Conservation (phyloP, 1,139 yeast genomes). For the Saccharomyces hybrid region DNA sequence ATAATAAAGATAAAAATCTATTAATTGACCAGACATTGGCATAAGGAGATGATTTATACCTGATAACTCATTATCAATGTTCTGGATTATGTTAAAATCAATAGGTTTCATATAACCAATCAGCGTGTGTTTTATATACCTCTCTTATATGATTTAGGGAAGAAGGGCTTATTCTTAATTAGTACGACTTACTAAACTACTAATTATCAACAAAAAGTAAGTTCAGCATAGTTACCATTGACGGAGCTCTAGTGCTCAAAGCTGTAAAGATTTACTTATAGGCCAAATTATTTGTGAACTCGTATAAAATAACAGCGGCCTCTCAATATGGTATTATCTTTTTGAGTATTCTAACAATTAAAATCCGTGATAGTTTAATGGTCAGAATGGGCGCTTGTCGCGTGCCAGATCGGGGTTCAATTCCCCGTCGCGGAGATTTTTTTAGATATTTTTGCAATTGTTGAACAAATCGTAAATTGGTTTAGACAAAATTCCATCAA, state of each 20-base stretch:
- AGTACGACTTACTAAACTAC: too few species aligned
- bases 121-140: too few species aligned
- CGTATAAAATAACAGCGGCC: neutral
- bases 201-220: neutral
- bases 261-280: neutral
- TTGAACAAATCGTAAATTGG: neutral
- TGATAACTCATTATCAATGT: too few species aligned
- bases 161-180: too few species aligned
- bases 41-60: too few species aligned
- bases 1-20: too few species aligned
- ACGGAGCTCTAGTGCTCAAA: neutral
- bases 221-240: neutral
- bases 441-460: constrained; percentile 17
- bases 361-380: constrained; percentile 30
- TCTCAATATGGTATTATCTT: neutral
- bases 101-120: too few species aligned
- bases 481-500: too few species aligned
- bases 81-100: too few species aligned
- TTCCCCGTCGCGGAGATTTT: constrained; percentile 35
- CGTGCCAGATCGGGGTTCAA: constrained; percentile 36
- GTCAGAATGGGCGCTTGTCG: constrained; percentile 36
- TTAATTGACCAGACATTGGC: too few species aligned
- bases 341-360: neutral
- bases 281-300: neutral
- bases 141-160: too few species aligned